Percentiles rank a stretch among this genome's conserved stretches.
phyloP scores from a whole-genome alignment of 2,329 filamentous ascomycete species.

The Colletotrichum nymphaeae region DNA sequence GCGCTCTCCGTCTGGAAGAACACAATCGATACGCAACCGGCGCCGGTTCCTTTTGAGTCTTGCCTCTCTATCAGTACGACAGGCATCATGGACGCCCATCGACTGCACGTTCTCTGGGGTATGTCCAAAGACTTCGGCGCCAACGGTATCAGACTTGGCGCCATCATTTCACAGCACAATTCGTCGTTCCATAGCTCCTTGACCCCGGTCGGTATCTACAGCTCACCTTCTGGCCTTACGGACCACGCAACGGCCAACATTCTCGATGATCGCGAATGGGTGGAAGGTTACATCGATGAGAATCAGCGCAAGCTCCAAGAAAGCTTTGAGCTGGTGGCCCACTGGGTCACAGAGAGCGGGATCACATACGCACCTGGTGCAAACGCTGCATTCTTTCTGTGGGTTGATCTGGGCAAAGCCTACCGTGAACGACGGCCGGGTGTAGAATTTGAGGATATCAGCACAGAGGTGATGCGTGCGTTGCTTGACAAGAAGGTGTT shows the following conservation, averaged over 20 bases:
- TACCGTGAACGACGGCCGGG: conserved; percentile 79
- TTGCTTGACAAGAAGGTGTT: conserved; percentile 48
- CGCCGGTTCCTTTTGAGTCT: conserved; percentile 48
- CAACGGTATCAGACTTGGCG: conserved; percentile 55
- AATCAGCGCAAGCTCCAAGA: conserved; percentile 54
- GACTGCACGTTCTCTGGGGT: conserved; percentile 53
- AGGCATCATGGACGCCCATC: conserved; percentile 50
- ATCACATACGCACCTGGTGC: conserved; percentile 58
- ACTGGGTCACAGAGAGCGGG: conserved; percentile 49
- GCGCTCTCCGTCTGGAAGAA: conserved; percentile 55
- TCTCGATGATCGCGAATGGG: conserved; percentile 41
- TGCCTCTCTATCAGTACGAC: conserved; percentile 50
- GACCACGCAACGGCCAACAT: conserved; percentile 33
- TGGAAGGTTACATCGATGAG: conserved; percentile 54
- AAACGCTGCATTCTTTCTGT: conserved; percentile 68
- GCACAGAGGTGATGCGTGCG: background rate
- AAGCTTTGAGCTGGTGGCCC: conserved; percentile 50
- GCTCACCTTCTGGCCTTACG: conserved; percentile 20
- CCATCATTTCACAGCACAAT: conserved; percentile 38
- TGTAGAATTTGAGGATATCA: conserved; percentile 78
- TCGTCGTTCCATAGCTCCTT: conserved; percentile 40
- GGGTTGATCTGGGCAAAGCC: conserved; percentile 57
- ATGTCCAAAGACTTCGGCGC: conserved; percentile 53
- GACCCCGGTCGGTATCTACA: conserved; percentile 23
- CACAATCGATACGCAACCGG: conserved; percentile 50